Conservation (phyloP, 257 asterid genomes). For the Galeopsis tetrahit region DNA sequence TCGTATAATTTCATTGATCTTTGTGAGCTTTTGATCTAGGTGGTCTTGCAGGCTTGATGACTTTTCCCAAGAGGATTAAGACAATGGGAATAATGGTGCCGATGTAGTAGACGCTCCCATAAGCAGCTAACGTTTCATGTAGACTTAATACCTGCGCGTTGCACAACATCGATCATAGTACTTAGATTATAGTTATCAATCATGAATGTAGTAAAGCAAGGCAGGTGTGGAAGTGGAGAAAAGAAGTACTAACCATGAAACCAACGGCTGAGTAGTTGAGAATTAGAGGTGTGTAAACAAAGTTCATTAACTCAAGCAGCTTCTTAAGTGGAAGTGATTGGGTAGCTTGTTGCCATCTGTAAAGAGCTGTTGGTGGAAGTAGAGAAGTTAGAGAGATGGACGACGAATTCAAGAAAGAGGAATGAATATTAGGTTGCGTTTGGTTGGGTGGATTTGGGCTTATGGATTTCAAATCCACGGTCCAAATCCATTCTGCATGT, state of each 20-base stretch:
- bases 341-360: slow-evolving; percentile 82
- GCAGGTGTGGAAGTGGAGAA: slow-evolving; percentile 10
- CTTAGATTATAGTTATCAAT: neutral
- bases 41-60: slow-evolving; percentile 78
- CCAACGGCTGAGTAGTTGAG: slow-evolving; percentile 93
- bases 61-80: slow-evolving; percentile 67
- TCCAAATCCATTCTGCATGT: no score
- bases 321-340: slow-evolving; percentile 47
- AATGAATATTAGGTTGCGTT: slow-evolving; percentile 27
- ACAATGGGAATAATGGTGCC: slow-evolving; percentile 76
- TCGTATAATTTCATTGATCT: slow-evolving; percentile 53
- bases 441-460: no score
- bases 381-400: slow-evolving; percentile 33
- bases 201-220: no score
- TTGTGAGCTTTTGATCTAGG: slow-evolving; percentile 70
- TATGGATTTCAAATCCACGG: no score
- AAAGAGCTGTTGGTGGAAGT: slow-evolving; percentile 59
- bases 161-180: neutral
- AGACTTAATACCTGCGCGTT: slow-evolving; percentile 72
- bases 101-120: slow-evolving; percentile 81
- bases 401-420: slow-evolving; percentile 23
- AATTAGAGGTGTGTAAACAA: slow-evolving; percentile 71
- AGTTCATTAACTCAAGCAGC: slow-evolving; percentile 55
- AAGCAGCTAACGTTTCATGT: slow-evolving; percentile 73
- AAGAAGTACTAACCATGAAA: slow-evolving; percentile 66